phyloP scores from a whole-genome alignment of 345 rosid species.

The Anastatica hierochuntica region DNA sequence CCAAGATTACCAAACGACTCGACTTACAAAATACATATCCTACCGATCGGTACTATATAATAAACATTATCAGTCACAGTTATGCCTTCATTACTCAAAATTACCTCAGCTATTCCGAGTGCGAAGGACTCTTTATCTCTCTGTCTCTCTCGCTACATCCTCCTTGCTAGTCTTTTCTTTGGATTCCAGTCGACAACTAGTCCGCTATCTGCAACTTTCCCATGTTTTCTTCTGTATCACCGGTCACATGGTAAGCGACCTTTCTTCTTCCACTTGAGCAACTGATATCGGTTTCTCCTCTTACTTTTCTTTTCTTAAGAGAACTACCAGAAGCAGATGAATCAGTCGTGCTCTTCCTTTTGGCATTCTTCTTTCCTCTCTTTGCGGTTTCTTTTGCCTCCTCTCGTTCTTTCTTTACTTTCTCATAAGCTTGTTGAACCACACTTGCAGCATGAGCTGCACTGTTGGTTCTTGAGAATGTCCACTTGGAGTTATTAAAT shows the following conservation, averaged over 20 bases:
- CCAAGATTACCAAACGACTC: too few relatives aligned
- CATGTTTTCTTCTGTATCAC: conserved; percentile 16
- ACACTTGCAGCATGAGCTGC: conserved; percentile 50
- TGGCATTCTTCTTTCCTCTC: conserved; percentile 38
- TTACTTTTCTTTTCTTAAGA: conserved; percentile 39
- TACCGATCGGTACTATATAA: too few relatives aligned
- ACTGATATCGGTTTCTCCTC: conserved; percentile 30
- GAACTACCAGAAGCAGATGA: conserved; percentile 24
- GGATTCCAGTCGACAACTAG: conserved; percentile 25
- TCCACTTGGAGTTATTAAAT: conserved; percentile 29
- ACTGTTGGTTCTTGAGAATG: conserved; percentile 39
- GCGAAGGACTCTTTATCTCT: conserved; percentile 4
- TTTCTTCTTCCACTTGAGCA: conserved; percentile 23
- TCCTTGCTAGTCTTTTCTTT: conserved; percentile 28
- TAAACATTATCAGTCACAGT: too few relatives aligned
- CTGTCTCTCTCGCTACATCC: conserved; percentile 5
- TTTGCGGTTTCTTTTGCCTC: conserved; percentile 41
- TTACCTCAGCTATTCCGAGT: too few relatives aligned
- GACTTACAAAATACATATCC: too few relatives aligned
- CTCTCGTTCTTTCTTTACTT: conserved; percentile 48
- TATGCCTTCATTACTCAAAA: too few relatives aligned
- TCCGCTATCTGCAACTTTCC: conserved; percentile 21
- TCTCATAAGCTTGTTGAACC: conserved; percentile 55
- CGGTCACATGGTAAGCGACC: conserved; percentile 15
- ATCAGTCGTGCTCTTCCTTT: conserved; percentile 23